Conservation (phyloP, 768 basidiomycete species). For the Calvatia gigantea region DNA sequence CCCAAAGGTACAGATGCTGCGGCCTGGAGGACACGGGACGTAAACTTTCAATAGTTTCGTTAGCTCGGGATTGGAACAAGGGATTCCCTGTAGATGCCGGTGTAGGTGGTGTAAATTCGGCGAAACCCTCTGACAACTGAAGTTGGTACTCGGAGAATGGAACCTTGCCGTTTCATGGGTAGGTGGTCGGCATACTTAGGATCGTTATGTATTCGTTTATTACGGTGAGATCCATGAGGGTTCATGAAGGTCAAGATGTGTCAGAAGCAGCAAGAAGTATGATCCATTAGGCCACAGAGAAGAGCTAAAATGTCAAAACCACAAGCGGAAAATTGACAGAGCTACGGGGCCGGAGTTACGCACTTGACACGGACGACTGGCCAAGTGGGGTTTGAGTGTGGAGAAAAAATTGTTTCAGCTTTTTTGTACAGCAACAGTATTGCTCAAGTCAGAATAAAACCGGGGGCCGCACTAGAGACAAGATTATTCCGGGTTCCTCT, state of each 20-base stretch:
- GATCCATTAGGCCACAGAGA: background rate
- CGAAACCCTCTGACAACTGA: too few species aligned
- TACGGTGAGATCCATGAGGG: too few species aligned
- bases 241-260: background rate
- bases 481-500: background rate
- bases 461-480: too few species aligned
- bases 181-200: too few species aligned
- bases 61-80: background rate
- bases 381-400: too few species aligned
- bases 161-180: too few species aligned
- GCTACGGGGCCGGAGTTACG: background rate
- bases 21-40: background rate
- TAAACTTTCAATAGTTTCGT: background rate
- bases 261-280: background rate
- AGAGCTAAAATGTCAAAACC: background rate
- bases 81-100: too few species aligned
- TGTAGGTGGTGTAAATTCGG: too few species aligned
- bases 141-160: too few species aligned
- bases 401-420: background rate
- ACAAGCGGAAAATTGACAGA: background rate
- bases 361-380: background rate
- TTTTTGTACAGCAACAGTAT: background rate
- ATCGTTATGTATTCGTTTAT: too few species aligned
- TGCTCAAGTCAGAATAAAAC: too few species aligned
- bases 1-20: background rate